Base-by-base conservation (phyloP, 495 filamentous ascomycete genomes). In the Hyaloscypha hepaticicola region DNA sequence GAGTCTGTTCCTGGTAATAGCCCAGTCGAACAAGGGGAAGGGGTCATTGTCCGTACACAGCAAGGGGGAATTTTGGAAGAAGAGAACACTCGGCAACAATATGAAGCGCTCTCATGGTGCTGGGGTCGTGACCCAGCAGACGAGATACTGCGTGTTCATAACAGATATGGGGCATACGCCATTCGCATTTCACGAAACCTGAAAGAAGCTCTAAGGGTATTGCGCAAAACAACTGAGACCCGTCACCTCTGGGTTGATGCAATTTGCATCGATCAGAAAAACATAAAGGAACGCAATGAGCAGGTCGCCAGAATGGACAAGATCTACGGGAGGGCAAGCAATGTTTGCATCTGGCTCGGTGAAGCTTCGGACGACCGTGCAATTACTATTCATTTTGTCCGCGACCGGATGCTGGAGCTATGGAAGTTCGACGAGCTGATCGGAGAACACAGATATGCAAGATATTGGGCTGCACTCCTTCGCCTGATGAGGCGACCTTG, bases 401-500 rank as follows among this genome's bases (percentile, higher is more conserved):
- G n/a, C 14, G 53, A 57, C 5, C 31, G n/a, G 9, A 9, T 57
- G 2, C 27, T 33, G 19, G 8, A 21, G 7, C 53, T 57, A n/a
- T 31, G 53, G 53, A 6, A 24, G 8, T 56, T 56, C 21, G 66
- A 73, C 50, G 45, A 62, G 26, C 21, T 73, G 25, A 60, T 69
- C 7, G 26, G 33, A n/a, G 19, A 57, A 27, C 52, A 25, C 58
- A 67, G 9, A 41, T 61, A 5, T 28, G 31, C 29, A 58, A 52
- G 63, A n/a, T 60, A 73, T 56, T 73, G 74, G 74, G 50, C 31
- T 16, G 69, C 72, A 3, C 51, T 76, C 11, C 52, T 74, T 26
- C 33, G 41, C 29, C 61, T 77, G 0, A 75, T 77, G 75, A 72
- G 68, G 28, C 48, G 74, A 6, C 49, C 55, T 3, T 75, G 73